These are phyloP conservation scores for Eucommia ulmoides DNA, from an alignment of 257 asterid species.

Conservation along the genomic window DNA sequence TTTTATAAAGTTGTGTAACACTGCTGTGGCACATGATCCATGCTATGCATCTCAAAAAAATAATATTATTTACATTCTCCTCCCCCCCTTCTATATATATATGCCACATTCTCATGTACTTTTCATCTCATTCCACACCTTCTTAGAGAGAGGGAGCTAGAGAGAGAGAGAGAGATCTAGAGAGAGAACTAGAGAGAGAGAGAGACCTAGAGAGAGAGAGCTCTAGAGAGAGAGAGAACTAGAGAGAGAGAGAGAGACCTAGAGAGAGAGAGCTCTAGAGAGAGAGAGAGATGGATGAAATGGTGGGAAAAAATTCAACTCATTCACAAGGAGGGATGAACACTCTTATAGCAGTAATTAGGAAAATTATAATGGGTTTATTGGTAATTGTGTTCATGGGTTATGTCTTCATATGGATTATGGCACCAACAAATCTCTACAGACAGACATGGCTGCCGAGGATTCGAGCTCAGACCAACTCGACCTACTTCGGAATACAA, in stretches of 20 bases:
- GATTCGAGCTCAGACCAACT: slow-evolving; percentile 24
- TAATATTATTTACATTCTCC: no score
- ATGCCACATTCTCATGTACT: slow-evolving; percentile 11
- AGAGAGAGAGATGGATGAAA: neutral
- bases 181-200: no score
- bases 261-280: no score
- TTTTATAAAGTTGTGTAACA: no score
- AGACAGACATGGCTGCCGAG: slow-evolving; percentile 34
- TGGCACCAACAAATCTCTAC: slow-evolving; percentile 44
- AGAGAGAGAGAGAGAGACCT: no score
- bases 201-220: no score
- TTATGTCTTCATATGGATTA: slow-evolving; percentile 41
- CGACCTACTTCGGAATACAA: slow-evolving; percentile 80
- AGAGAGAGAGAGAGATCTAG: neutral
- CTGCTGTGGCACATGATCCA: slow-evolving; percentile 11
- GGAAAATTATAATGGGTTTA: slow-evolving; percentile 29
- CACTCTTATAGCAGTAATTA: no score
- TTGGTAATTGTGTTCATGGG: slow-evolving; percentile 30
- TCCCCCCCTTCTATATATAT: slow-evolving; percentile 11
- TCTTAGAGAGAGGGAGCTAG: neutral
- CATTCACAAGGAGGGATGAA: slow-evolving; percentile 6
- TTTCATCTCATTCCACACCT: slow-evolving; percentile 6
- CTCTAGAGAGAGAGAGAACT: no score
- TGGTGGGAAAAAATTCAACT: slow-evolving; percentile 7
- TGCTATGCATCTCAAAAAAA: slow-evolving; percentile 11